Base-by-base conservation (phyloP, 345 rosid genomes). In the Eucalyptus pauciflora region DNA sequence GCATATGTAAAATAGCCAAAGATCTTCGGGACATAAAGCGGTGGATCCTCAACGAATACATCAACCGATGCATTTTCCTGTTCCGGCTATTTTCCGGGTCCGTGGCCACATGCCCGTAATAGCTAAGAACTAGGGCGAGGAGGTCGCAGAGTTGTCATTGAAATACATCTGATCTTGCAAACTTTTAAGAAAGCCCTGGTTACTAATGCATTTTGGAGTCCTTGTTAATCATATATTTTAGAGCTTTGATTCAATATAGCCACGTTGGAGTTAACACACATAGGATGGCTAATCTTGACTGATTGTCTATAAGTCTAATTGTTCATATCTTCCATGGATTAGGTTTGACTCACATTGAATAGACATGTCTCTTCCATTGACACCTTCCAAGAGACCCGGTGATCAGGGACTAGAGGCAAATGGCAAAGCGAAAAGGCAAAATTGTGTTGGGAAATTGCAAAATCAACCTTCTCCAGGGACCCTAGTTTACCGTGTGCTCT, bases 381-480 rank as follows among this genome's bases (percentile, higher is more conserved):
- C 93, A 4, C 95, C 96, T 88, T 90, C 95, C 46, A 96, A 95
- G 92, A 92, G 98, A 88, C 93, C 92, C 11, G 88, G 69, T 91
- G 96, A 94, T 80, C 86, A 71, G 88, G 45, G 46, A 85, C 52
- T 87, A 9, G 97, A 95, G 89, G 29, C 92, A 60, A 91, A 92
- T 91, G 94, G 94, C 69, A 94, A 93, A 88, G 94, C 91, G 13
- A 94, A 95, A 91, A 86, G 86, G 89, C 97, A 93, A 85, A 95
- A 92, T 92, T 91, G 92, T 33, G 88, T 87, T 17, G 90, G 89
- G 49, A 49, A 86, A 91, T 87, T 89, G 13, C 90, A 88, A 54
- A 89, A 86, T 31, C 92, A 89, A 54, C 67, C 93, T 86, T 91
- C 90, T 27, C 56, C 81, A 2, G 90, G 88, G 80, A 88, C 87